Conservation (phyloP, 176 grass and related monocot genomes). For the Carex parvula region DNA sequence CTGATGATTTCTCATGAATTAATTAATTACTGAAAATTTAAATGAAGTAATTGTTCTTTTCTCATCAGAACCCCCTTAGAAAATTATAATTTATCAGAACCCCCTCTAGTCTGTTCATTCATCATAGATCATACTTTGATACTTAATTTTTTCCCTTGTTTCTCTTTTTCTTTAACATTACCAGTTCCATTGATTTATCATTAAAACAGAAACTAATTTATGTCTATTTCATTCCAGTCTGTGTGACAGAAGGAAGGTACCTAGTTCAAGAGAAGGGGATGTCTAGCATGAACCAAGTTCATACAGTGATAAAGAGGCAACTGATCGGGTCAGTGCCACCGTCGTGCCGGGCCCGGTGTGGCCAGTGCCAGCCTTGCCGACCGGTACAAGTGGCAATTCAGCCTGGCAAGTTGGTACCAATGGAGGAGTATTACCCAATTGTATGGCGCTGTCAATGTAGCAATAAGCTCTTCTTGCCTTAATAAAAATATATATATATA, state of each 20-base stretch:
- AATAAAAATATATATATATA: background rate
- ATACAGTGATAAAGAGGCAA: slow-evolving; percentile 11
- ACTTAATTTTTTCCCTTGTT: background rate
- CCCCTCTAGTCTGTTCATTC: background rate
- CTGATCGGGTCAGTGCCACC: slow-evolving; percentile 52
- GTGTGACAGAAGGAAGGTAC: background rate
- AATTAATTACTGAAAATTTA: background rate
- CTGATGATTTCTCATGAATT: background rate
- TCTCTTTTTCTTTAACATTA: background rate
- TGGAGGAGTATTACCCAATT: slow-evolving; percentile 96
- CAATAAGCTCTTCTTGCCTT: slow-evolving; percentile 76
- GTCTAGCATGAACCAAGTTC: background rate
- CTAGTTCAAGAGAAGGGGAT: background rate
- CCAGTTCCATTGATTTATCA: background rate
- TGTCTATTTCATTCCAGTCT: background rate
- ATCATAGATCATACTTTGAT: background rate
- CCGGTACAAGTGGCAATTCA: slow-evolving; percentile 65
- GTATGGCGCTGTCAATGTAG: slow-evolving; percentile 87
- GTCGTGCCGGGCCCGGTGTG: slow-evolving; percentile 55
- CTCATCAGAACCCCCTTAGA: background rate
- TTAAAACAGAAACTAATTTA: background rate
- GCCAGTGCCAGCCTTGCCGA: slow-evolving; percentile 51
- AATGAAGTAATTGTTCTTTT: background rate
- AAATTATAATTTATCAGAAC: background rate
- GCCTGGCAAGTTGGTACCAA: slow-evolving; percentile 32